Evolutionary conservation across 768 basidiomycete genomes (phyloP), one percentile per base, ranked within the genome.

Genomic region (Suillus placidus): DNA sequence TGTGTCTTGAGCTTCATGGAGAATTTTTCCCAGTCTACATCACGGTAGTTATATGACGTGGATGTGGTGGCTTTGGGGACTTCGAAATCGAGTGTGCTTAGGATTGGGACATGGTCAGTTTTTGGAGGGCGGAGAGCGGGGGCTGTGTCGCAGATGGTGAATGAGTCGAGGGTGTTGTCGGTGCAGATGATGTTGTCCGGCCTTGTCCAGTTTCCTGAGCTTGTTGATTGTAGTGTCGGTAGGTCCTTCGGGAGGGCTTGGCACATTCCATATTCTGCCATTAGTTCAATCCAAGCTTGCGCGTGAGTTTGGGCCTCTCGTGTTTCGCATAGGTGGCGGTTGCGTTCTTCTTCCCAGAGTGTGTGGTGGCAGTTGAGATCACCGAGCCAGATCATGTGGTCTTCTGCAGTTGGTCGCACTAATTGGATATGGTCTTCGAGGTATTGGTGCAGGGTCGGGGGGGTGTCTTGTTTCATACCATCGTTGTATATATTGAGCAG

Each of bases 131-230:
- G 63, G 1, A 26, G 23, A 0, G 38, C 54, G 1, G 69, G 71
- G 1, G 56, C 60, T 1, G 66, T 75, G 26, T 71, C 62, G 57
- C 80, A 82, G 9, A 35, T 32, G 5, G 70, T 66, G n/a, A 79
- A 26, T 3, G 13, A n/a, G 0, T 69, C 63, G 0, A 63, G 18
- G 5, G 72, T 55, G 20, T 70, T 55, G 2, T 62, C 63, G 0
- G 70, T 65, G 30, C 70, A 67, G 56, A 77, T 81, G 0, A 82
- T 71, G 34, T 82, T 81, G 67, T 81, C 79, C 0, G 74, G 74
- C 4, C 79, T 26, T 0, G 78, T 80, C 64, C 70, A 71, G 61
- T 78, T 78, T n/a, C 67, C 67, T n/a, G 71, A 71, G 4, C 30
- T 26, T 1, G 60, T 63, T 0, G 67, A 58, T 61, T 67, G 32